Evolutionary conservation across 2,329 filamentous ascomycete genomes (phyloP).

Genomic region (Aspergillus ibericus): DNA sequence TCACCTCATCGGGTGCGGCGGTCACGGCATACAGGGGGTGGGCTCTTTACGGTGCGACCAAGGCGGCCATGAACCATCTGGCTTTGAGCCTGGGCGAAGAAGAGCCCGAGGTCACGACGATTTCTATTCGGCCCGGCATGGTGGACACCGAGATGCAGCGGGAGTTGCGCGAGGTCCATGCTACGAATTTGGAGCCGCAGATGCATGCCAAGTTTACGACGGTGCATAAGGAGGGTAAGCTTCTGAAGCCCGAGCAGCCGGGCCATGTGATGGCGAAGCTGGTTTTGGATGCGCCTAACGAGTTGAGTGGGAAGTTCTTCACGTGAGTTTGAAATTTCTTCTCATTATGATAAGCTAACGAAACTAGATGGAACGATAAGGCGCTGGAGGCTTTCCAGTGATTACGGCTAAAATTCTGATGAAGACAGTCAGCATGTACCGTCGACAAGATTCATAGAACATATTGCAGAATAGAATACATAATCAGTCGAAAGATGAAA

Average conservation of each 20-base stretch:
- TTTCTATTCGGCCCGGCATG: constrained; percentile 37
- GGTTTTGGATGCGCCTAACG: constrained; percentile 62
- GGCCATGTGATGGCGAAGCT: constrained; percentile 83
- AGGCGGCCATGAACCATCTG: constrained; percentile 39
- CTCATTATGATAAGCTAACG: constrained; percentile 23
- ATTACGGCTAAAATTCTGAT: constrained; percentile 18
- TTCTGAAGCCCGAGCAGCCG: constrained; percentile 80
- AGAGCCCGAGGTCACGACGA: constrained; percentile 25
- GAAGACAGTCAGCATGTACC: constrained; percentile 31
- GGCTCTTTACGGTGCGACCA: constrained; percentile 39
- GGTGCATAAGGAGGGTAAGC: constrained; percentile 66
- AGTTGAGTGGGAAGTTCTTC: constrained; percentile 74
- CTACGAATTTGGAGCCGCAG: constrained; percentile 57
- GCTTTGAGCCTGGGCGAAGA: constrained; percentile 31
- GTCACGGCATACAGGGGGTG: constrained; percentile 35
- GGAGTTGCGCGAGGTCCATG: constrained; percentile 73
- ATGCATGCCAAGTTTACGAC: constrained; percentile 66
- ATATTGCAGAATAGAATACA: constrained; percentile 21
- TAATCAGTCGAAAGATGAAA: constrained; percentile 66
- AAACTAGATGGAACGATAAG: constrained; percentile 47
- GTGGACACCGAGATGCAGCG: constrained; percentile 42
- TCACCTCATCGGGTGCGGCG: constrained; percentile 39
- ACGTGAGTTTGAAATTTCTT: constrained; percentile 27
- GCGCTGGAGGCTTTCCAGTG: constrained; percentile 46
- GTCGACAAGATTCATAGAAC: constrained; percentile 23